Conservation (phyloP, 2,329 filamentous ascomycete genomes). For the Fusarium humuli region DNA sequence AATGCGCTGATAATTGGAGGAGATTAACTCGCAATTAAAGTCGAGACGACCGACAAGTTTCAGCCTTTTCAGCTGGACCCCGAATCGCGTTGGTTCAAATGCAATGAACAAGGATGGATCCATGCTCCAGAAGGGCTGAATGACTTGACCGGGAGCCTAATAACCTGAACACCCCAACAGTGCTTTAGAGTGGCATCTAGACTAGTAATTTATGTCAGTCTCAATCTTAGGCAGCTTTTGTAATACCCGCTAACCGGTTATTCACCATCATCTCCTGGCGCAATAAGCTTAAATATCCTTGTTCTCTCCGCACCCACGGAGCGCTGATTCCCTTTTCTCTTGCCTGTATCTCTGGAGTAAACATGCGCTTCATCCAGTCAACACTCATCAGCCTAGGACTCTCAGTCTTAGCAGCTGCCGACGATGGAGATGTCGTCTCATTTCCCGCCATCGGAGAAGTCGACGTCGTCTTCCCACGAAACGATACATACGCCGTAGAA, state of each 20-base stretch:
- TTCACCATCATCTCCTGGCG: neutral
- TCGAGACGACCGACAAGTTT: constrained; percentile 6
- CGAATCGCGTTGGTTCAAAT: constrained; percentile 9
- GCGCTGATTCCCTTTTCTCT: neutral
- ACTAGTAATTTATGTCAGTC: neutral
- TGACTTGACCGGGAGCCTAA: neutral
- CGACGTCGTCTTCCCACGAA: constrained; percentile 25
- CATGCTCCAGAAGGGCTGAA: constrained; percentile 17
- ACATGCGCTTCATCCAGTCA: neutral
- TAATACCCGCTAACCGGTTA: neutral
- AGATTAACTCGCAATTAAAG: neutral
- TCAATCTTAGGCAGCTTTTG: neutral
- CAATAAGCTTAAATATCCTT: neutral
- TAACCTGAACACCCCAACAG: neutral
- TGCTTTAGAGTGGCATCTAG: neutral
- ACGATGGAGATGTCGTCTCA: constrained; percentile 6
- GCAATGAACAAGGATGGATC: constrained; percentile 25
- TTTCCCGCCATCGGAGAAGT: constrained; percentile 30
- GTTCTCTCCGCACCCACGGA: neutral
- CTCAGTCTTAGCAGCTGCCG: neutral
- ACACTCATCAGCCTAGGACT: neutral
- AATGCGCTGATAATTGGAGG: neutral
- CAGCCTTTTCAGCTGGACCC: constrained; percentile 9
- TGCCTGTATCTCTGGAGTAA: neutral
- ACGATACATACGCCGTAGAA: constrained; percentile 32